These are phyloP conservation scores for Agrocybe praecox DNA, from an alignment of 768 basidiomycete species.

Conservation along the genomic window DNA sequence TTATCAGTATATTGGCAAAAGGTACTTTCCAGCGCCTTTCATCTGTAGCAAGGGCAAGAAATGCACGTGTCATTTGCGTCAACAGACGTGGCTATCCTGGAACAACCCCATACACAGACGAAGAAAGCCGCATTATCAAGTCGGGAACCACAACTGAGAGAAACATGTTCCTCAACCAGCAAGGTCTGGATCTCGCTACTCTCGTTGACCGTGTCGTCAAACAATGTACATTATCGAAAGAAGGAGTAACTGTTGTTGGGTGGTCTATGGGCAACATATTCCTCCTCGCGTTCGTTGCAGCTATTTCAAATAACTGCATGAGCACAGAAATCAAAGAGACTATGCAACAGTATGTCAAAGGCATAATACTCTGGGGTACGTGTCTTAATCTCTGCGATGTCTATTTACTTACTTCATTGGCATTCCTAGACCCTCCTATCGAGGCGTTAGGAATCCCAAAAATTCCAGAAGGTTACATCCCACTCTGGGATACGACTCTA, in stretches of 20 bases:
- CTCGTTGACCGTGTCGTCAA: background rate
- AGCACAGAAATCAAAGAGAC: background rate
- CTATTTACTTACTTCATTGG: background rate
- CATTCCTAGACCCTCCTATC: background rate
- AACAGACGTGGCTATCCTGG: background rate
- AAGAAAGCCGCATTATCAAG: background rate
- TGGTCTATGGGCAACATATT: conserved; percentile 8
- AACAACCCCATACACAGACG: background rate
- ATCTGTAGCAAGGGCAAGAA: background rate
- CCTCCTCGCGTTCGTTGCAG: background rate
- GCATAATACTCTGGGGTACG: background rate
- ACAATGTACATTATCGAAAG: background rate
- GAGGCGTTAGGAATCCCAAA: background rate
- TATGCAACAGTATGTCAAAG: background rate
- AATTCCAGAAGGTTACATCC: background rate
- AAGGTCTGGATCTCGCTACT: background rate
- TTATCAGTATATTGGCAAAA: background rate
- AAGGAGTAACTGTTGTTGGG: background rate
- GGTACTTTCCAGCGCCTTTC: background rate
- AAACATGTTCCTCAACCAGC: background rate
- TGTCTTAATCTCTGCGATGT: background rate
- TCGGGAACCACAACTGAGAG: background rate
- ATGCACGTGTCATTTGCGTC: background rate
- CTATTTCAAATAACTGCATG: background rate
- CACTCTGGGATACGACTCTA: background rate